These are phyloP conservation scores for Russula sp. DNA, from an alignment of 768 basidiomycete genomes.

Conservation along the genomic window DNA sequence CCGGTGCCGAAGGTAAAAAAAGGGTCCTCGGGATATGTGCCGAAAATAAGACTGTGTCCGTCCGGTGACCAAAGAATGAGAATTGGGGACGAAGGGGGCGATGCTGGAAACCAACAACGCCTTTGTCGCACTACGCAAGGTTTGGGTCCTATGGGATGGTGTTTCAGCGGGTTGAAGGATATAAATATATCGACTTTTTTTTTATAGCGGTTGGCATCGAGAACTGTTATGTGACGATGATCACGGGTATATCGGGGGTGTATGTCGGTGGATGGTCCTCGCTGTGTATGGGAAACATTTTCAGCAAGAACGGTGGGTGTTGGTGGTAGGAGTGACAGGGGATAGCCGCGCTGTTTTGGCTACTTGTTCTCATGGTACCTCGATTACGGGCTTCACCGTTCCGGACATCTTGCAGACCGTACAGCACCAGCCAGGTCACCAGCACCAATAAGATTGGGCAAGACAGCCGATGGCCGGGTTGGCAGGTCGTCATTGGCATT, in stretches of 20 bases:
- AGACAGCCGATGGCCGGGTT: slow-evolving; percentile 67
- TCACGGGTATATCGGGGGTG: slow-evolving; percentile 9
- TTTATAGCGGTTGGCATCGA: slow-evolving; percentile 5
- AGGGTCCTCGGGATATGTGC: not conserved
- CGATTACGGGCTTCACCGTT: slow-evolving; percentile 27
- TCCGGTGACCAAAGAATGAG: slow-evolving; percentile 2
- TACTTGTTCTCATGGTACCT: slow-evolving; percentile 20
- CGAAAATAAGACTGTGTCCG: not conserved
- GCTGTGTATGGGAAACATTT: slow-evolving; percentile 4
- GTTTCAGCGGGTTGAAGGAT: slow-evolving; percentile 5
- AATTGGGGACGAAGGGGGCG: too few relatives aligned
- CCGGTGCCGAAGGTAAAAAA: slow-evolving; percentile 6
- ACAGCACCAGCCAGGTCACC: slow-evolving; percentile 9
- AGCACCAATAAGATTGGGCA: slow-evolving; percentile 10
- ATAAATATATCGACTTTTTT: slow-evolving; percentile 3
- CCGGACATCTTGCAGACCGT: slow-evolving; percentile 13
- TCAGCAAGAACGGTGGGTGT: not conserved
- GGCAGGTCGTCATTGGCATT: slow-evolving; percentile 88
- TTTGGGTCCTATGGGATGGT: too few relatives aligned
- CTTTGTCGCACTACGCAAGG: slow-evolving; percentile 3
- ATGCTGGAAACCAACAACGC: slow-evolving; percentile 6
- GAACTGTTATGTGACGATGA: not conserved
- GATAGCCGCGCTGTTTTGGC: slow-evolving; percentile 12
- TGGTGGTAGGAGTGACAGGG: not conserved
- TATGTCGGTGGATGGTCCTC: slow-evolving; percentile 16